A percentile compares a stretch with the other conserved stretches of the same genome.
Conservation (phyloP, 2,329 filamentous ascomycete species). For the Xylaria polymorpha region DNA sequence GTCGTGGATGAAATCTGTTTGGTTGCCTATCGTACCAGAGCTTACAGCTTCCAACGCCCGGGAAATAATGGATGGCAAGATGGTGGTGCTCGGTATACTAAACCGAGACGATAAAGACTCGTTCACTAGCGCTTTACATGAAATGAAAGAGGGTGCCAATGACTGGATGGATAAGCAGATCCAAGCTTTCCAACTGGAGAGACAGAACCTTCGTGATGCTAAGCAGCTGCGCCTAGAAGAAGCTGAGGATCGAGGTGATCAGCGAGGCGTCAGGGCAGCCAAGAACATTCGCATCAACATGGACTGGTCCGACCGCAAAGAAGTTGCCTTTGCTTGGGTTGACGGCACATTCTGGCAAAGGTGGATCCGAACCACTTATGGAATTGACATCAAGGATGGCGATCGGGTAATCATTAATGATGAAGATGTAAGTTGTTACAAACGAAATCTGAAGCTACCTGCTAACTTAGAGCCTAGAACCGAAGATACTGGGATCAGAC, state of each 20-base stretch:
- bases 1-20: constrained; percentile 94
- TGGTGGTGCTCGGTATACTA: constrained; percentile 92
- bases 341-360: constrained; percentile 97
- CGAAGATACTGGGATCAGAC: constrained; percentile 96
- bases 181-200: constrained; percentile 88
- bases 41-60: constrained; percentile 89
- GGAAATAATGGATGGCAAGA: constrained; percentile 94
- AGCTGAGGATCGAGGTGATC: constrained; percentile 91
- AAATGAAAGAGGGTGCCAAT: constrained; percentile 93
- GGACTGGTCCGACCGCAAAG: constrained; percentile 85
- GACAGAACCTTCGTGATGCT: constrained; percentile 90
- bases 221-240: constrained; percentile 97
- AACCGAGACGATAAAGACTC: constrained; percentile 82
- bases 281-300: constrained; percentile 94
- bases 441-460: constrained; percentile 23
- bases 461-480: constrained; percentile 68
- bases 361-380: constrained; percentile 95
- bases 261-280: constrained; percentile 84
- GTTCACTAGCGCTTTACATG: constrained; percentile 81
- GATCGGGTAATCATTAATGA: constrained; percentile 97
- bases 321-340: constrained; percentile 96
- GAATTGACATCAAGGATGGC: constrained; percentile 86
- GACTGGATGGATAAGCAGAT: constrained; percentile 99
- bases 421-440: constrained; percentile 79
- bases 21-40: constrained; percentile 95